phyloP scores from a whole-genome alignment of 1,139 yeast genomes.

The Petasospora fabianii region DNA sequence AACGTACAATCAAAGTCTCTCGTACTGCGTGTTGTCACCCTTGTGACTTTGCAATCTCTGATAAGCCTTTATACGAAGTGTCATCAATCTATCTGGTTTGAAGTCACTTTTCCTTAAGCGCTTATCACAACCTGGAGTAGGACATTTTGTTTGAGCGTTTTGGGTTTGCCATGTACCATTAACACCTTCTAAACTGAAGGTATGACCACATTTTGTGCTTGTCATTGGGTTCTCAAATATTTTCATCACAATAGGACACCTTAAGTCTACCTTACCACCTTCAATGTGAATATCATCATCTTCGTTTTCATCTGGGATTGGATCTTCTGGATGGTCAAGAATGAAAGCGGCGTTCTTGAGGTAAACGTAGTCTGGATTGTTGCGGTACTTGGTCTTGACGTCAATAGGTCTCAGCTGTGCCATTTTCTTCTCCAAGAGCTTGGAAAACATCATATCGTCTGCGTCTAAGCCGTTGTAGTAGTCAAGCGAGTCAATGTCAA shows the following conservation, averaged over 20 bases:
- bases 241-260: conserved; percentile 60
- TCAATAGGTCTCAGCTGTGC: neutral
- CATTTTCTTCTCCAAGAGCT: conserved; percentile 17
- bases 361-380: conserved; percentile 12
- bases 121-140: conserved; percentile 23
- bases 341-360: conserved; percentile 25
- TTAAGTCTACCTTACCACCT: conserved; percentile 63
- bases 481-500: conserved; percentile 29
- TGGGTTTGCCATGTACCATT: conserved; percentile 28
- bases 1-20: conserved; percentile 13
- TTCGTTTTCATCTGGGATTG: conserved; percentile 32
- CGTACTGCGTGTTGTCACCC: conserved; percentile 8
- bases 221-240: conserved; percentile 50
- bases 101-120: conserved; percentile 29
- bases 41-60: conserved; percentile 14
- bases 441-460: conserved; percentile 15
- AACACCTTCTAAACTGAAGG: conserved; percentile 51
- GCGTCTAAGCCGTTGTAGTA: conserved; percentile 17
- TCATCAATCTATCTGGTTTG: conserved; percentile 45
- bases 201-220: conserved; percentile 55
- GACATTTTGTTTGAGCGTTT: conserved; percentile 14
- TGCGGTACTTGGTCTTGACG: neutral
- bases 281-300: conserved; percentile 54
- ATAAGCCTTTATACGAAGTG: conserved; percentile 43
- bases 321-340: conserved; percentile 29